Conservation (phyloP, 345 rosid species). For the Camelina sativa region DNA sequence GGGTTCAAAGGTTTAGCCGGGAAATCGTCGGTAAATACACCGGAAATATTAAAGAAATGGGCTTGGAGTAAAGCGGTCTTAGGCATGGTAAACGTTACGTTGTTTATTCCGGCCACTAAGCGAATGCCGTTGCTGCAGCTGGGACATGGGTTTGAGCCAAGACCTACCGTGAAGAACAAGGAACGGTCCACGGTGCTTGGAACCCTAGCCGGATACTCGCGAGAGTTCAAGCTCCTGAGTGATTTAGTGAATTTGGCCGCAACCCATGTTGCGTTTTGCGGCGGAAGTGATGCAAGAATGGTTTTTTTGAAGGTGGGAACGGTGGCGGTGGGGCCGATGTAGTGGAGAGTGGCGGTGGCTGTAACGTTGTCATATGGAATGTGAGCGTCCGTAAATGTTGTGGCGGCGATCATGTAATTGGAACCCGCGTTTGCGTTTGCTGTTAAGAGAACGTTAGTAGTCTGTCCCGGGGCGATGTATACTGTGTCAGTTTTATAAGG, state of each 20-base stretch:
- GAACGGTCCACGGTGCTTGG: constrained; percentile 65
- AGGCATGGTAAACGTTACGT: constrained; percentile 83
- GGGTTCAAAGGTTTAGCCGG: constrained; percentile 58
- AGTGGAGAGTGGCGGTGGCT: constrained; percentile 48
- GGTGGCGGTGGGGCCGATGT: constrained; percentile 16
- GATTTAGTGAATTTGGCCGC: constrained; percentile 56
- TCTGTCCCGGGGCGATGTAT: constrained; percentile 71
- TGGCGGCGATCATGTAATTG: constrained; percentile 61
- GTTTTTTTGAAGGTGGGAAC: constrained; percentile 47
- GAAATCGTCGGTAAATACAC: constrained; percentile 81
- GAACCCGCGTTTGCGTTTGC: constrained; percentile 53
- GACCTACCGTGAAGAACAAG: constrained; percentile 67
- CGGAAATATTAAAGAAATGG: constrained; percentile 68
- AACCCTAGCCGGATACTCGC: constrained; percentile 57
- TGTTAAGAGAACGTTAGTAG: constrained; percentile 68
- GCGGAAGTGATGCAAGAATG: constrained; percentile 48
- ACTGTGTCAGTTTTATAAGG: constrained; percentile 59
- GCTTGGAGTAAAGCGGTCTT: constrained; percentile 64
- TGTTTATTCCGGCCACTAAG: constrained; percentile 74
- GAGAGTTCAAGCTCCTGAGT: constrained; percentile 71
- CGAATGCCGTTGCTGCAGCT: constrained; percentile 63
- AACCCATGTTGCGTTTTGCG: constrained; percentile 65
- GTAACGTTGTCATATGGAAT: constrained; percentile 63
- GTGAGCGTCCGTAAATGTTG: constrained; percentile 85
- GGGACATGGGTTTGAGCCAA: constrained; percentile 71